Evolutionary conservation across 257 asterid genomes (phyloP), one percentile per base, ranked within the genome.

Genomic region (Lycium ferocissimum): DNA sequence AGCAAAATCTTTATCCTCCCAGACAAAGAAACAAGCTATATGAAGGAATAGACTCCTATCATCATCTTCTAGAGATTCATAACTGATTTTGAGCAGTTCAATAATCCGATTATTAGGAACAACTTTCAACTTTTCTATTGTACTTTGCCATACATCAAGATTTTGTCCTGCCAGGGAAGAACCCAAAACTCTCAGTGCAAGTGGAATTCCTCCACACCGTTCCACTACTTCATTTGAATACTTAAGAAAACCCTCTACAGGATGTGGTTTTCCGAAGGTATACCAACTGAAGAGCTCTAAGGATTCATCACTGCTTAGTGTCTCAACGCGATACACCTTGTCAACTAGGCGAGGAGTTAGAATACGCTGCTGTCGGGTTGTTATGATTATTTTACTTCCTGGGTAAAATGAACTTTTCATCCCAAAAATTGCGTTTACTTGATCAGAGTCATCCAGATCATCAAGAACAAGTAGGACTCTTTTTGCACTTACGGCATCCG

Each of bases 391-490:
- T 47, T 76, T 76, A 47, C 86, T 84, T 66, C 86, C 83, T 4
- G 65, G 76, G 57, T n/a, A 59, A 76, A 84, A 63, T n/a, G 69
- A 82, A 73, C 78, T 54, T 76, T 61, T 69, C 70, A 72, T 83
- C 17, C 88, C 88, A 2, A 86, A 13, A 14, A 86, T 51, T 7
- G 84, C 83, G 61, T 86, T 63, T 43, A 86, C 56, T 38, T 83
- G 88, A 49, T 86, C 81, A 67, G 80, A 54, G 18, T 83, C 71
- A 62, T 83, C 88, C 72, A 87, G 72, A 63, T 87, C 87, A 84
- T 87, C 89, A 18, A 87, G 78, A 84, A 87, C 87, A 57, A 84
- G 83, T 79, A 87, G 85, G 83, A 84, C 57, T 59, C 47, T 67
- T 86, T 78, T 86, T 14, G 76, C 58, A 22, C 54, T 38, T 43